phyloP scores from a whole-genome alignment of 2,329 filamentous ascomycete species.

The Aspergillus phoenicis region DNA sequence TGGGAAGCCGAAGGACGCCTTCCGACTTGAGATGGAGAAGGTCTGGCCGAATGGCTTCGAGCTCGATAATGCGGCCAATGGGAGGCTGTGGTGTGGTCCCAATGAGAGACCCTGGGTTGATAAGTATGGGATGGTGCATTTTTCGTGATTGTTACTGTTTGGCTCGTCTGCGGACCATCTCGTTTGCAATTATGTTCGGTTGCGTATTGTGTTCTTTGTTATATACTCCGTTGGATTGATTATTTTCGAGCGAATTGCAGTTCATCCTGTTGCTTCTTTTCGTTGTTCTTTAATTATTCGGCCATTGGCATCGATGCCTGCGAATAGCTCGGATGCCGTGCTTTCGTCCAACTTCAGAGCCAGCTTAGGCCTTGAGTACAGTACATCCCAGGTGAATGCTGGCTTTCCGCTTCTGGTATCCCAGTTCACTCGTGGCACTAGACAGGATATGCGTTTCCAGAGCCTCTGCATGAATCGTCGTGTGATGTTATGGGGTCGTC shows the following conservation, averaged over 20 bases:
- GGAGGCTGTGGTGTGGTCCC: neutral
- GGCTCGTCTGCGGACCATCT: neutral
- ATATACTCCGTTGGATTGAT: neutral
- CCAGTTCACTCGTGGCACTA: constrained; percentile 36
- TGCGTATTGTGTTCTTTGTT: neutral
- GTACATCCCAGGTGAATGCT: constrained; percentile 34
- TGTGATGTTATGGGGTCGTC: constrained; percentile 45
- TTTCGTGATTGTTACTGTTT: neutral
- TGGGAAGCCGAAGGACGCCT: constrained; percentile 55
- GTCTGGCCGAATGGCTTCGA: constrained; percentile 28
- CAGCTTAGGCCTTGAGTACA: neutral
- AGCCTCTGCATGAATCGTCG: constrained; percentile 41
- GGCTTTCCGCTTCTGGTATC: constrained; percentile 25
- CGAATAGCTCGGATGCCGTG: constrained; percentile 1
- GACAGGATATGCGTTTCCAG: constrained; percentile 40
- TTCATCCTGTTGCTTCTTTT: neutral
- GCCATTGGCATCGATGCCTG: constrained; percentile 4
- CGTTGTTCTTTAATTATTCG: neutral
- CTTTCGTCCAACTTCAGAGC: neutral
- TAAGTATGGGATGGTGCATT: constrained; percentile 12
- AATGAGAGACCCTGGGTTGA: neutral
- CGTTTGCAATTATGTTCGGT: neutral
- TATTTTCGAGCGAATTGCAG: neutral
- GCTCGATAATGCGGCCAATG: neutral
- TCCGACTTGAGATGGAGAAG: constrained; percentile 56